These are phyloP conservation scores for Pascua guehoae DNA, from an alignment of 1,284 basidiomycete genomes.

Conservation along the genomic window DNA sequence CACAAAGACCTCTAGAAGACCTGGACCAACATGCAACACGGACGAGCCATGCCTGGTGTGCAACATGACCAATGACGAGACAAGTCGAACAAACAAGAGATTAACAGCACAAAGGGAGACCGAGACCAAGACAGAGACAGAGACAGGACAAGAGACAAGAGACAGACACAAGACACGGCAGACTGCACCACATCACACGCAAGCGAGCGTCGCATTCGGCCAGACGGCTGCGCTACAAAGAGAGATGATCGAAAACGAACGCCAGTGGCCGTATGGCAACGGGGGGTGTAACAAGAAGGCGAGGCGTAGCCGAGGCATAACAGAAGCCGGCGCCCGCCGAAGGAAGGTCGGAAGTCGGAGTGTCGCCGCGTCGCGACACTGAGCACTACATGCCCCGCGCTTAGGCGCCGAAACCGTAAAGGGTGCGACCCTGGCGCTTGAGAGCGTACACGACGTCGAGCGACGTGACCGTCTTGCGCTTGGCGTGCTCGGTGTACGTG, in stretches of 20 bases:
- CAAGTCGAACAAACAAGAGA: too few species aligned
- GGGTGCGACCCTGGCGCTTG: slow-evolving; percentile 82
- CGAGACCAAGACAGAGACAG: too few species aligned
- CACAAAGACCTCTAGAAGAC: too few species aligned
- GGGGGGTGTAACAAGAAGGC: neutral
- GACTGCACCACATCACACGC: slow-evolving; percentile 1
- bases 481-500: slow-evolving; percentile 90
- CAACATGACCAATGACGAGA: too few species aligned
- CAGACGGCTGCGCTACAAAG: slow-evolving; percentile 11
- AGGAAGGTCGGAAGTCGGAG: neutral
- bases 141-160: too few species aligned
- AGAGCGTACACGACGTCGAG: slow-evolving; percentile 79
- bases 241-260: slow-evolving; percentile 14
- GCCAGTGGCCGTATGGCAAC: neutral
- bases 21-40: too few species aligned
- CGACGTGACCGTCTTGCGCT: slow-evolving; percentile 84
- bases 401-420: slow-evolving; percentile 77
- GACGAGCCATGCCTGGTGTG: too few species aligned
- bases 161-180: too few species aligned
- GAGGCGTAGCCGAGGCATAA: neutral
- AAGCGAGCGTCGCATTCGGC: slow-evolving; percentile 15
- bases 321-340: neutral
- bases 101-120: too few species aligned
- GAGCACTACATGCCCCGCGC: slow-evolving; percentile 2
- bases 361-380: neutral